Evolutionary conservation across 768 basidiomycete species (phyloP), one percentile per base, ranked within the genome.

Genomic region (Psilocybe cubensis): DNA sequence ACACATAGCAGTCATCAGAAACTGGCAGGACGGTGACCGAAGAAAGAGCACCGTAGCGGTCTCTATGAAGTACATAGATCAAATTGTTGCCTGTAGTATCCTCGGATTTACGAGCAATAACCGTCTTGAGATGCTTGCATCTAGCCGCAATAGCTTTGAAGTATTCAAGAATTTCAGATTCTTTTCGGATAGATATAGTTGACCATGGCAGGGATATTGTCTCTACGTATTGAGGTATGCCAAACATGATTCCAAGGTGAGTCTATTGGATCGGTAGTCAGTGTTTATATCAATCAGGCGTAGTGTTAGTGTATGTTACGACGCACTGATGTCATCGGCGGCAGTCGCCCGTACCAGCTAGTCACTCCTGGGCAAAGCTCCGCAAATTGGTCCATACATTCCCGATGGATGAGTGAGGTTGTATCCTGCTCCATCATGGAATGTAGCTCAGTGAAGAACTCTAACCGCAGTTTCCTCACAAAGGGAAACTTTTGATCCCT

Each of bases 301-400:
- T 38, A 14, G 35, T 11, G 21, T 45, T 9, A 59, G 3, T 43
- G n/a, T 27, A 29, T 12, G 29, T n/a, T 54, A 43, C n/a, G 12
- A 41, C 51, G 35, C 21, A 62, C 63, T 20, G 58, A 41, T 24
- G 23, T 41, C 63, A 64, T 60, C 10, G 63, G 58, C 7, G 40
- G 56, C 10, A 64, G 46, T 2, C 31, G 25, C 14, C 58, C 60
- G 11, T 50, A 46, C 43, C 44, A 60, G 6, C 44, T 46, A 2
- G 55, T 23, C 8, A 64, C 53, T 18, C 17, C 40, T 7, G 63
- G 63, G 23, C 58, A 64, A 27, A 61, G 33, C 23, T 60, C 52
- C 3, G 54, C 35, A 18, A 64, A 33, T n/a, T 55, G 20, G 49
- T 59, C 60, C 60, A 62, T 53, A 29, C 56, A 52, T 10, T 31